A percentile compares a stretch with the other conserved stretches of the same genome.
Conservation (phyloP, 768 basidiomycete species). For the Lactifluus pinguis region DNA sequence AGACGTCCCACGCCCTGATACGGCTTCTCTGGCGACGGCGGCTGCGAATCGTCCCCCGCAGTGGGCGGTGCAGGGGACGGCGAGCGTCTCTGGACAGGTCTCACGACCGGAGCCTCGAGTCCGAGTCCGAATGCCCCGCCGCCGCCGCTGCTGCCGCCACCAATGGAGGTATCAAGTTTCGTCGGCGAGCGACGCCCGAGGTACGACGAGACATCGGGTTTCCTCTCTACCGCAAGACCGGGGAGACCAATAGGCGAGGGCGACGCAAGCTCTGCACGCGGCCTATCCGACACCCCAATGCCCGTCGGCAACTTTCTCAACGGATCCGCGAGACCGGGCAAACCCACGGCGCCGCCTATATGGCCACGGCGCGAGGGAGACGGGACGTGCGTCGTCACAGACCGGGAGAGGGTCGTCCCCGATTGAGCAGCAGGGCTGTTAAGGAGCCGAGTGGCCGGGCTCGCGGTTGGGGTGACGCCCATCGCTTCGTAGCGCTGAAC, state of each 20-base stretch:
- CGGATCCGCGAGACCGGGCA: slow-evolving; percentile 10
- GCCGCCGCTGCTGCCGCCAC: not conserved
- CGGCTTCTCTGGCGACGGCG: slow-evolving; percentile 66
- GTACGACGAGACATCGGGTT: not conserved
- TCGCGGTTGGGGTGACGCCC: slow-evolving; percentile 20
- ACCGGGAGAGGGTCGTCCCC: not conserved
- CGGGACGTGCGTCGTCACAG: not conserved
- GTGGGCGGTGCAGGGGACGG: slow-evolving; percentile 1
- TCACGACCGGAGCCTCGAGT: slow-evolving; percentile 1
- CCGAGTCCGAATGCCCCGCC: too few relatives aligned
- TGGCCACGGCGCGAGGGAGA: slow-evolving; percentile 8
- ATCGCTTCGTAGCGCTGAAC: slow-evolving; percentile 76
- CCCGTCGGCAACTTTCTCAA: slow-evolving; percentile 14
- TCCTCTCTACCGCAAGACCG: slow-evolving; percentile 14
- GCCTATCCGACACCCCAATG: slow-evolving; percentile 21
- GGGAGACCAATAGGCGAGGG: slow-evolving; percentile 19
- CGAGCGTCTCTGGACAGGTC: not conserved
- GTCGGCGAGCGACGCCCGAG: slow-evolving; percentile 14
- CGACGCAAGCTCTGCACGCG: slow-evolving; percentile 19
- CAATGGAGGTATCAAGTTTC: not conserved
- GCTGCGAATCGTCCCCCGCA: slow-evolving; percentile 26
- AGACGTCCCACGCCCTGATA: slow-evolving; percentile 79
- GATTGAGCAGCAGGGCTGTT: not conserved
- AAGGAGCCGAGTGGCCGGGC: slow-evolving; percentile 1
- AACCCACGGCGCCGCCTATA: slow-evolving; percentile 4